phyloP scores from a whole-genome alignment of 1,139 yeast species.

The Taphrina betulina region DNA sequence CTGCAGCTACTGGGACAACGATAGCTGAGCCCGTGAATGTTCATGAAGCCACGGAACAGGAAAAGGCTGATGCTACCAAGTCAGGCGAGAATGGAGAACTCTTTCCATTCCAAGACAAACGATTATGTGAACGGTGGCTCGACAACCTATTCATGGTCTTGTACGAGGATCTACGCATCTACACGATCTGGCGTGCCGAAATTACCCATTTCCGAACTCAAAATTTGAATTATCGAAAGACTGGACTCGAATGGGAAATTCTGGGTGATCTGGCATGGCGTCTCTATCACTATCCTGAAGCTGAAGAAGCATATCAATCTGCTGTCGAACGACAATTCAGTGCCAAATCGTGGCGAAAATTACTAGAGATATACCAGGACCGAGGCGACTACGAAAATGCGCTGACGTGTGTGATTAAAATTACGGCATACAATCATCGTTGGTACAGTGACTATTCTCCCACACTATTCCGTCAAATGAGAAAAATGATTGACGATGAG shows the following conservation, averaged over 20 bases:
- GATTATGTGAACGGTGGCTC: conserved; percentile 93
- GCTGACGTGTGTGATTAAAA: conserved; percentile 68
- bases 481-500: conserved; percentile 31
- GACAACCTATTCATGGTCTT: conserved; percentile 82
- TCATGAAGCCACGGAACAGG: conserved; percentile 8
- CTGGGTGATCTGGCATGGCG: conserved; percentile 79
- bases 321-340: conserved; percentile 77
- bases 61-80: neutral
- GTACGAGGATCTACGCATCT: conserved; percentile 83
- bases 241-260: conserved; percentile 91
- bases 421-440: conserved; percentile 92
- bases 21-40: conserved; percentile 16
- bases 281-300: conserved; percentile 75
- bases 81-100: conserved; percentile 13
- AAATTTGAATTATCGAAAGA: conserved; percentile 70
- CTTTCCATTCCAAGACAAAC: conserved; percentile 59
- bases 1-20: neutral
- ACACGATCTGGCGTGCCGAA: conserved; percentile 91
- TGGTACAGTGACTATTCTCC: conserved; percentile 72
- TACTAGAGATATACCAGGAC: conserved; percentile 61
- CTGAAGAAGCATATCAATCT: conserved; percentile 73
- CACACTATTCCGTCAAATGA: conserved; percentile 15
- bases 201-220: conserved; percentile 73
- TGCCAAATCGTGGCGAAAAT: conserved; percentile 72
- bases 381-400: conserved; percentile 50